Percentiles rank a stretch among this genome's conserved stretches.
phyloP scores from a whole-genome alignment of 2,329 filamentous ascomycete genomes.

The Fusarium vanettenii region DNA sequence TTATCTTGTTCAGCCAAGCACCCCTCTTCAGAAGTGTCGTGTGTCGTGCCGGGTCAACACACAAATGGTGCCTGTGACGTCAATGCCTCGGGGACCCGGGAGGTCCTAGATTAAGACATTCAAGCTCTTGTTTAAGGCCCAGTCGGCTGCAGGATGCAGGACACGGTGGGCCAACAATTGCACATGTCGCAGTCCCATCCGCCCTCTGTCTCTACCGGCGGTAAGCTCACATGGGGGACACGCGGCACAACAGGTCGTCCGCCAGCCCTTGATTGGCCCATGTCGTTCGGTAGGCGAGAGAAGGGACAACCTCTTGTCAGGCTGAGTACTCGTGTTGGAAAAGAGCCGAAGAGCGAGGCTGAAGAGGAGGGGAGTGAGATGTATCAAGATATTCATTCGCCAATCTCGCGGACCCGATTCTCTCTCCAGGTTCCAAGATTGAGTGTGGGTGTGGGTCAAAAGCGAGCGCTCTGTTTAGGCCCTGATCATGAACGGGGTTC shows the following conservation, averaged over 20 bases:
- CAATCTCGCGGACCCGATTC: background rate
- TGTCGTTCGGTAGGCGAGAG: background rate
- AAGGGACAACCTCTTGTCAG: background rate
- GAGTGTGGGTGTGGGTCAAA: too few relatives aligned
- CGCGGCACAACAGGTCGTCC: background rate
- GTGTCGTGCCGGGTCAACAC: background rate
- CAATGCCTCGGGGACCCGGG: conserved; percentile 11
- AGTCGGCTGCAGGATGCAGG: background rate
- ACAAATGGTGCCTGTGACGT: conserved; percentile 26
- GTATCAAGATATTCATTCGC: background rate
- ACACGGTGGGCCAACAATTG: background rate
- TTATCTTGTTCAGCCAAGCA: background rate
- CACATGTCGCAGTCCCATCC: background rate
- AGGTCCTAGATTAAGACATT: background rate
- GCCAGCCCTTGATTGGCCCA: background rate
- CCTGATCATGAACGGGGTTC: too few relatives aligned
- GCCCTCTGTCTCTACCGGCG: background rate
- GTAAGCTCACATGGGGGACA: background rate
- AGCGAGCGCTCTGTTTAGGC: too few relatives aligned
- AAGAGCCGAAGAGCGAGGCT: background rate
- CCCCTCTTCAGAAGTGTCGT: background rate
- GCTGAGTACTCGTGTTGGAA: background rate
- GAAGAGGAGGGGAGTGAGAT: background rate
- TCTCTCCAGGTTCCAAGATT: background rate
- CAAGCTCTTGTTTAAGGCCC: background rate